Evolutionary conservation across 306 rosid species (phyloP), one percentile per base, ranked within the genome.

Genomic region (Myrica gale): DNA sequence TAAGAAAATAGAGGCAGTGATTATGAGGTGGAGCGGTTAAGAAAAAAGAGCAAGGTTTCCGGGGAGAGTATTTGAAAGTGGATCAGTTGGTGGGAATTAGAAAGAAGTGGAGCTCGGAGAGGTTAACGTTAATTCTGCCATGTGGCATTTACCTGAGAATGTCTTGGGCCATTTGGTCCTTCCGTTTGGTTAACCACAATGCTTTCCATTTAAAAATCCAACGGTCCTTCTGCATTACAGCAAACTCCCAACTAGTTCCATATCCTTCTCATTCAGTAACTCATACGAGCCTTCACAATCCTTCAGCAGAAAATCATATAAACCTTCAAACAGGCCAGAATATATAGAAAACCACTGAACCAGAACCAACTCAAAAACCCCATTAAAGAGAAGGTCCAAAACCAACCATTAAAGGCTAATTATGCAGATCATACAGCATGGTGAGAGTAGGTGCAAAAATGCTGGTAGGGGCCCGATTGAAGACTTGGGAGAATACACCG

Each of bases 11-110:
- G 68, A 60, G 74, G 76, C 74, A 48, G 10, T 51, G 71, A 41
- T 26, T 81, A 75, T 80, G 76, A 45, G 74, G 86, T 79, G 89
- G 91, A 90, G 88, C 90, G 82, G 97, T 87, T 94, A 81, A 84
- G 91, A 87, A 83, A 71, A 78, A 71, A 77, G 84, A 72, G 88
- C 87, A 88, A 71, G 16, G 73, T 71, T 82, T 90, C 87, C 81
- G 92, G 90, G 10, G 81, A 72, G 82, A 78, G 86, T 76, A 65
- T 88, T 86, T 83, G 79, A 84, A 84, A 84, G 85, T 78, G 80
- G 82, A 57, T 89, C 85, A 84, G 90, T 88, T 93, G 89, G 89
- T 83, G 80, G 83, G 85, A 80, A 32, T 32, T 32, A 61, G 32
- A 70, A 74, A 84, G 45, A 73, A 66, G 70, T 44, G 76, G 74